Evolutionary conservation across 257 asterid genomes (phyloP), one percentile per base, ranked within the genome.

Genomic region (Forsythia viridissima): DNA sequence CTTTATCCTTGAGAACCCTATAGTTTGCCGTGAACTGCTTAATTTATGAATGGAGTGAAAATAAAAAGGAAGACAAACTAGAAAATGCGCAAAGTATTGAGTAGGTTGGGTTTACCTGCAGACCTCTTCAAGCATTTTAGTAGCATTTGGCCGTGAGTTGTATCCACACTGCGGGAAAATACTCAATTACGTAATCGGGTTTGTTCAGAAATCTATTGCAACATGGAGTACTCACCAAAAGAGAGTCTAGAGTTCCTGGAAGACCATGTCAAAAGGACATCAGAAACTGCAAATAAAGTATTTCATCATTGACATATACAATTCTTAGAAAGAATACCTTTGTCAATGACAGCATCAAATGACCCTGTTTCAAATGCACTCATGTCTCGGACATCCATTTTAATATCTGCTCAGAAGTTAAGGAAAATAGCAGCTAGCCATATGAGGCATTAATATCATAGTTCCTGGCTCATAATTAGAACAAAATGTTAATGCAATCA

Each of bases 1-100:
- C 96, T 83, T 88, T 85, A 84, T 92, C 91, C 92, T 90, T 86
- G 77, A 92, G 94, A 71, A 92, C 94, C 97, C 96, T 92, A 91
- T 85, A 88, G 83, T 86, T 87, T 84, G 84, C 81, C 86, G 87
- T 84, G 88, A 90, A 90, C 96, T 84, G 84, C 92, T 87, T 89
- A 90, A 89, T 83, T 83, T 80, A 82, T 80, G 84, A 86, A 86
- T 63, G 76, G 73, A 85, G 88, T 80, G 84, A 81, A 87, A 86
- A 55, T 79, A 65, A 83, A 77, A 79, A 83, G 79, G 59, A n/a
- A 82, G 75, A 55, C 73, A 75, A 81, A 73, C 48, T 40, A 75
- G 40, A 79, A 80, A 65, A 75, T 74, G 76, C 39, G 66, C 48
- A 44, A 68, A 71, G 44, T 67, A 21, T 73, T 72, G 41, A 80